Evolutionary conservation across 2,329 filamentous ascomycete genomes (phyloP), one percentile per base, ranked within the genome.

Genomic region (Cyphellophora attinorum): DNA sequence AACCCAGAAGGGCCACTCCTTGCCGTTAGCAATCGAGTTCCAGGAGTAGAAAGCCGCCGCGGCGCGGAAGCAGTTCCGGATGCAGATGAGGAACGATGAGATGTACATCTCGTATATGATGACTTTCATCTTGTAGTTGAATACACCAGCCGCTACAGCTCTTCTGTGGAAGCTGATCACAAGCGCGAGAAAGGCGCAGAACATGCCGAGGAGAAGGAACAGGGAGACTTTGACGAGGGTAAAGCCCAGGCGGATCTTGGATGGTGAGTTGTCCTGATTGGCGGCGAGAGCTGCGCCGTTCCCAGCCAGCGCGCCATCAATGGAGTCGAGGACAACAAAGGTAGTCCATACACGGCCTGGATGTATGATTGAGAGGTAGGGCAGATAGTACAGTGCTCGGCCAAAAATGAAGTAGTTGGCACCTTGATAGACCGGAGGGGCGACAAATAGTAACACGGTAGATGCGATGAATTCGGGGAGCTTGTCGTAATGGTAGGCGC

Each of bases 331-430:
- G 1, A 65, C 56, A 21, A 79, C 56, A 41, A 79, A 72, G 3
- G 65, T 67, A 42, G 74, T 78, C 44, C 78, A 71, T 4, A 78
- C 61, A 3, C 71, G 63, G 3, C 70, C 70, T 0, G 71, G 71
- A 43, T 74, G 69, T 19, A 74, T 62, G 1, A 59, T 57, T 1
- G 52, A 51, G 25, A 67, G 60, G 39, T 74, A 74, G 3, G 68
- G 54, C 2, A 59, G 51, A 33, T 65, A 61, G 37, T 62, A 62
- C 1, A 75, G 55, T n/a, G 72, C 61, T 17, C 66, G 62, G 11
- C 59, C 63, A 0, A 74, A 57, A 36, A 72, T 70, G 21, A 70
- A 58, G 46, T 70, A 74, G 35, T 70, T 71, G 34, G 58, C 57
- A 5, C 53, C 55, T 39, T 61, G 57, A 29, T 62, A 63, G 25